Percentiles rank a stretch among this genome's conserved stretches.
phyloP scores from a whole-genome alignment of 345 rosid genomes.

The Linum lewisii region DNA sequence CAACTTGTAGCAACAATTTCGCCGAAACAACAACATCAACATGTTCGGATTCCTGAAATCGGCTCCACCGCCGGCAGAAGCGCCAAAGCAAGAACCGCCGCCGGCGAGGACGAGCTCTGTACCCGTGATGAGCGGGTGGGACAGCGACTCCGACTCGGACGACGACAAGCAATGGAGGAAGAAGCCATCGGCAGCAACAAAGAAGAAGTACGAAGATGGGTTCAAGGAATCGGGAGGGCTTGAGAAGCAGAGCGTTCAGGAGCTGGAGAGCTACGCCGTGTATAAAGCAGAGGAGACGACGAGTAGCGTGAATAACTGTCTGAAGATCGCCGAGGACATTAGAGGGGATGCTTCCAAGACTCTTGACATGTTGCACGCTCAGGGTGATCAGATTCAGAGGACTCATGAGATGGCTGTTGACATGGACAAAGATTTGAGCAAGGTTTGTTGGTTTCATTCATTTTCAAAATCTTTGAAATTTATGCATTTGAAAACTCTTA shows the following conservation, averaged over 20 bases:
- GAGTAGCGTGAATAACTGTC: conserved; percentile 17
- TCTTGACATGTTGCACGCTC: conserved; percentile 24
- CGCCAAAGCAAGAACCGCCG: neutral
- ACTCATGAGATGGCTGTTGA: conserved; percentile 24
- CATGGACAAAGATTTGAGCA: conserved; percentile 24
- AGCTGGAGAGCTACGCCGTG: conserved; percentile 23
- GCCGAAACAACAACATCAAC: too few species aligned
- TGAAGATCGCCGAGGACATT: conserved; percentile 20
- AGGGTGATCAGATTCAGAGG: conserved; percentile 25
- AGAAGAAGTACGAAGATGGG: conserved; percentile 14
- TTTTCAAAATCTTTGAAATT: too few species aligned
- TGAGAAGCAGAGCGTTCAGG: conserved; percentile 22
- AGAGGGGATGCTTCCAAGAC: conserved; percentile 23
- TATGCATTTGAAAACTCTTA: too few species aligned
- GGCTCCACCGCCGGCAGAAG: neutral
- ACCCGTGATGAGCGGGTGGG: conserved; percentile 3
- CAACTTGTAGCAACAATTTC: too few species aligned
- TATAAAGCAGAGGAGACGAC: conserved; percentile 24
- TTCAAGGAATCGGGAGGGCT: conserved; percentile 23
- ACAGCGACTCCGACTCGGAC: neutral
- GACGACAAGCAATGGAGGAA: conserved; percentile 2
- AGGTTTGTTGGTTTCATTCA: conserved; percentile 1
- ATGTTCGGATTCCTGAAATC: neutral
- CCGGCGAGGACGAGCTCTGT: conserved; percentile 15
- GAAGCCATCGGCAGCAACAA: neutral